Base-by-base conservation (phyloP, 1,284 basidiomycete species). In the Cystobasidium slooffiae region DNA sequence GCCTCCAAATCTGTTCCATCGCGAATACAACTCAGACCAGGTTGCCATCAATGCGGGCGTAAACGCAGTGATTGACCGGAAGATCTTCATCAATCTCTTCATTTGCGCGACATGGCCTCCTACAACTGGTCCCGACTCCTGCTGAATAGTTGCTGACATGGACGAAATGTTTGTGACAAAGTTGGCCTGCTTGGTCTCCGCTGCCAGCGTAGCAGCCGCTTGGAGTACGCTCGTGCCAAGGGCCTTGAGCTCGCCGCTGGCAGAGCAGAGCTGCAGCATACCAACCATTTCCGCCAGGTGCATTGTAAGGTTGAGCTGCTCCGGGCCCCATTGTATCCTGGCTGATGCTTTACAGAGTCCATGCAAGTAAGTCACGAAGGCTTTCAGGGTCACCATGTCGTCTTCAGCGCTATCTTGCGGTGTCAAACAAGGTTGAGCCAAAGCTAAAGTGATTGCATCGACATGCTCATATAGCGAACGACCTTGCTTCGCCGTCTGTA, bases 91-190 rank as follows among this genome's bases (percentile, higher is more conserved):
- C 7, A 66, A 43, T 37, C 70, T 24, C 22, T 59, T 56, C 47
- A 52, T 59, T 46, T 73, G 70, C 1, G 52, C 70, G 22, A 73
- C 37, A 20, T 37, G 18, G 16, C 70, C 70, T 46, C 53, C 63
- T 14, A 73, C 46, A 12, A 59, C 53, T 9, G 52, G 20, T 14
- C 31, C 24, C 1, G 14, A 8, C 4, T 58, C 70, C n/a, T 58
- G 18, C 37, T 22, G 9, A n/a, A 73, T 65, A 12, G 41, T 37
- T 3, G 24, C 44, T 10, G 52, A 49, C 1, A 66, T 3, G 16
- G 9, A 44, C 0, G 41, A 18, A 4, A 52, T 24, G 44, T 66
- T 73, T 46, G 52, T 43, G 20, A 20, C 37, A 46, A 7, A 9
- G 12, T 24, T 18, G 56, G 0, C 10, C 9, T 22, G 49, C 5